Evolutionary conservation across 768 basidiomycete genomes (phyloP), one percentile per base, ranked within the genome.

Genomic region (Phanerodontia chrysosporium): DNA sequence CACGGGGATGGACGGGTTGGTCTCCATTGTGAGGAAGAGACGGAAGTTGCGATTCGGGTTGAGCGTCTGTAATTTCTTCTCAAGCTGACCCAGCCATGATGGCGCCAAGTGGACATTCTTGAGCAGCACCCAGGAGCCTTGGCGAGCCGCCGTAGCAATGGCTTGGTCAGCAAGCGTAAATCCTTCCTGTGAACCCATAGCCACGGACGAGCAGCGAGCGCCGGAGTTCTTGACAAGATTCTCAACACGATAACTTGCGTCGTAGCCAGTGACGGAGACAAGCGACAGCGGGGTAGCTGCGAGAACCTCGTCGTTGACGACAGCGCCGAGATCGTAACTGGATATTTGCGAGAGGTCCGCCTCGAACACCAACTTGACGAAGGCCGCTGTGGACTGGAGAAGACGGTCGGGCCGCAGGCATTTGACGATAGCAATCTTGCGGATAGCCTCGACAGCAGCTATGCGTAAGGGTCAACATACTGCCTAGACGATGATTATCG

Each of bases 131-230:
- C 95, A 97, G 30, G 90, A 83, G 12, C 97, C 97, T 73, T 92
- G 90, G 12, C 96, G 85, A 25, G 95, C 91, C 42, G 95, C 97
- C 24, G 86, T 77, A 29, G 91, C 89, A 62, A 99, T 97, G 2
- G 96, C 95, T 74, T 97, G 95, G 67, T 99, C 96, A 12, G 97
- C 97, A 1, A 95, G 80, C 3, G 85, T 84, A 72, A 93, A 96
- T n/a, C 96, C 96, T 78, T 99, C 97, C 63, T 95, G 90, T 1
- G 96, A 97, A 24, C 97, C 97, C 95, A 99, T 97, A 14, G 97
- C 97, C 24, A 99, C 92, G 1, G 93, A 92, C 1, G 88, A 79
- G 58, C 93, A 95, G 25, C 89, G 84, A 28, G 84, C 80, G 16
- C 86, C 85, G 12, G 85, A 85, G 53, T 85, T 86, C 69, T 88